Conservation (phyloP, 148 eudicot genomes). For the Polygonum aviculare region DNA sequence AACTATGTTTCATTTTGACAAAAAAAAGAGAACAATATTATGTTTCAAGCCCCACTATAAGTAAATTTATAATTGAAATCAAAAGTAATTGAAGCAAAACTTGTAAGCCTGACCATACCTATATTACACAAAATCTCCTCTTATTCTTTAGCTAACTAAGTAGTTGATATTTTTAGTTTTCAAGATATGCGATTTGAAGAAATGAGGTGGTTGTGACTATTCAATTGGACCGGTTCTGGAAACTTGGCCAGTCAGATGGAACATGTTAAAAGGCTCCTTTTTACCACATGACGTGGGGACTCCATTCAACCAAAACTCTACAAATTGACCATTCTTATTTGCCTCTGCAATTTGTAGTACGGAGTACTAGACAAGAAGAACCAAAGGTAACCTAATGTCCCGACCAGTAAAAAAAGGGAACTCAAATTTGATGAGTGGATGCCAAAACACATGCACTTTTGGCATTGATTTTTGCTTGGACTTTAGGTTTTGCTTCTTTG, state of each 20-base stretch:
- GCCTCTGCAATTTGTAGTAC: neutral
- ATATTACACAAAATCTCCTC: no score
- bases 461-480: neutral
- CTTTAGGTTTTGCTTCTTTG: neutral
- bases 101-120: no score
- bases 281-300: slow-evolving; percentile 3
- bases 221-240: neutral
- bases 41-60: no score
- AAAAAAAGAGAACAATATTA: no score
- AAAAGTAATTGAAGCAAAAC: no score
- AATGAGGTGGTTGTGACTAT: neutral
- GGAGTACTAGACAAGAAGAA: no score
- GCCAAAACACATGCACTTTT: neutral
- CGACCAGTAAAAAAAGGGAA: no score
- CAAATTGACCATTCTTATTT: neutral
- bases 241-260: neutral
- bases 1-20: no score
- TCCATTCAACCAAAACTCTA: neutral
- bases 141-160: no score
- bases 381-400: no score
- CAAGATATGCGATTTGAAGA: neutral
- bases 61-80: no score
- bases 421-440: no score
- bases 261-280: neutral
- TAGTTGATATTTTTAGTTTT: neutral